Evolutionary conservation across 768 basidiomycete species (phyloP).

Genomic region (Omphalotus guepiniiformis): DNA sequence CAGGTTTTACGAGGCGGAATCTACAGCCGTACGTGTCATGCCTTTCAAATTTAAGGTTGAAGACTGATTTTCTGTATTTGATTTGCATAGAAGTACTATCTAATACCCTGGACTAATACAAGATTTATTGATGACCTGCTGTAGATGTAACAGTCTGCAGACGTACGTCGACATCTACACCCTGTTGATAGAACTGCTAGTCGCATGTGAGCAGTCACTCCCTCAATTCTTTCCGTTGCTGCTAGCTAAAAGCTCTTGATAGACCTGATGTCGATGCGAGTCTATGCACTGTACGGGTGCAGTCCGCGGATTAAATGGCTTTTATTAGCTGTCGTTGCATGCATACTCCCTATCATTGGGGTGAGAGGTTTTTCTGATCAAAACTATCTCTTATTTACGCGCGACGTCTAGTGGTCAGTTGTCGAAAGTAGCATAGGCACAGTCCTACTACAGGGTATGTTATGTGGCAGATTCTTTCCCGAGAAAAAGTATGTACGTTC

Average conservation of each 20-base stretch:
- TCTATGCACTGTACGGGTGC: slow-evolving; percentile 1
- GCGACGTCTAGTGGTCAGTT: background rate
- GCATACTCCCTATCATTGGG: background rate
- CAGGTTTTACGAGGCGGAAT: background rate
- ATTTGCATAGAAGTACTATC: too few species aligned
- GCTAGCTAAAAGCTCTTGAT: background rate
- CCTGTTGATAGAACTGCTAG: background rate
- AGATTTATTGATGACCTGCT: too few species aligned
- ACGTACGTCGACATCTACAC: background rate
- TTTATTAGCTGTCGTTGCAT: background rate
- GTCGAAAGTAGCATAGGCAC: background rate
- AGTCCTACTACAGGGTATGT: background rate
- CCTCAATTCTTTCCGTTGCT: background rate
- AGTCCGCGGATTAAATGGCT: background rate
- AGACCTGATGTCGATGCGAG: background rate
- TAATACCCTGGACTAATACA: background rate
- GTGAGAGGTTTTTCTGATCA: too few species aligned
- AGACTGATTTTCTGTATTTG: too few species aligned
- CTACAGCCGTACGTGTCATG: too few species aligned
- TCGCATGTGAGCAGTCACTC: background rate
- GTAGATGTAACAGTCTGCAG: background rate
- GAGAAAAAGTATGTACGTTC: background rate
- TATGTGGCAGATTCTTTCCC: background rate
- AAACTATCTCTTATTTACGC: too few species aligned
- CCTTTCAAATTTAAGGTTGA: too few species aligned